Percentiles rank a stretch among this genome's conserved stretches.
Conservation (phyloP, 371 early-diverging fungal species). For the Circinella umbellata region DNA sequence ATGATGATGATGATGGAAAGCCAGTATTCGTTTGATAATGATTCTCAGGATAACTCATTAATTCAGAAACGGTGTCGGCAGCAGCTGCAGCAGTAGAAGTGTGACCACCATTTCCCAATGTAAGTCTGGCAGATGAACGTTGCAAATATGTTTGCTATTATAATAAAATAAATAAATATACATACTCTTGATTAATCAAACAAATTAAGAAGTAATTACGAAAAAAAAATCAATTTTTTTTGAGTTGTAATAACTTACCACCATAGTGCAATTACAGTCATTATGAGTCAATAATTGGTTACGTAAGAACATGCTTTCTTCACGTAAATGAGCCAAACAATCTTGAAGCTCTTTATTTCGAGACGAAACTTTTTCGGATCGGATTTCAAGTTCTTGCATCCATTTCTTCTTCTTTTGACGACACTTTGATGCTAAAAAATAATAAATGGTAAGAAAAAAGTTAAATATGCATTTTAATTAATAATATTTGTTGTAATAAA, state of each 20-base stretch:
- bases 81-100: conserved; percentile 14
- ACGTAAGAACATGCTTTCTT: conserved; percentile 69
- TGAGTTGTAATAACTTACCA: neutral
- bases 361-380: conserved; percentile 51
- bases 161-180: too few species aligned
- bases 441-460: too few species aligned
- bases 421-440: conserved; percentile 66
- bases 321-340: conserved; percentile 60
- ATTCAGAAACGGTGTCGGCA: conserved; percentile 13
- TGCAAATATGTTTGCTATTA: conserved; percentile 19
- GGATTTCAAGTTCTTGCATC: conserved; percentile 70
- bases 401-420: conserved; percentile 81
- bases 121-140: conserved; percentile 19
- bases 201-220: neutral
- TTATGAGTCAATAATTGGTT: conserved; percentile 66
- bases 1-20: neutral
- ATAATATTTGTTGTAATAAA: neutral
- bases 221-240: neutral
- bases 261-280: conserved; percentile 55
- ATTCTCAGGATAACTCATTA: neutral
- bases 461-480: neutral
- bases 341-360: conserved; percentile 63
- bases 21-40: neutral
- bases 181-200: neutral
- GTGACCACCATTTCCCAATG: neutral